Conservation (phyloP, 108 stramenopile genomes). For the Discostella stelligeroides region DNA sequence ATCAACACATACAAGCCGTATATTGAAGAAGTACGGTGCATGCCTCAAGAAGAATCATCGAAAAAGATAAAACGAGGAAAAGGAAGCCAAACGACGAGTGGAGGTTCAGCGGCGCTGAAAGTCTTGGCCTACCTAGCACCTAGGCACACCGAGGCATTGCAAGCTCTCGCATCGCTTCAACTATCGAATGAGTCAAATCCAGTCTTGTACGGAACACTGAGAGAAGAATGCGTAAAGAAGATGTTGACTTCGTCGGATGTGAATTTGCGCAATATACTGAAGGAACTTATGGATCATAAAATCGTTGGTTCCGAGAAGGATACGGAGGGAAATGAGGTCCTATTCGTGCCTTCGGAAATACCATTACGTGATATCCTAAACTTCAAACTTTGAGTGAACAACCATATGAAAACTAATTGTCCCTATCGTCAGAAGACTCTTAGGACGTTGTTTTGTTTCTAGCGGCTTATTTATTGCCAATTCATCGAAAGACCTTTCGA, state of each 20-base stretch:
- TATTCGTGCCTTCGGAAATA: constrained; percentile 19
- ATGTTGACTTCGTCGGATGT: constrained; percentile 52
- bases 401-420: neutral
- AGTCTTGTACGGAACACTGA: constrained; percentile 46
- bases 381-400: constrained; percentile 5
- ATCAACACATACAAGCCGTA: constrained; percentile 73
- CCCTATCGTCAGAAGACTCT: no score
- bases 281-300: constrained; percentile 65
- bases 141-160: constrained; percentile 65
- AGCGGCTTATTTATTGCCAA: no score
- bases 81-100: constrained; percentile 1
- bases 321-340: constrained; percentile 21
- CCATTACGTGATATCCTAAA: constrained; percentile 25
- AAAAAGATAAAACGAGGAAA: constrained; percentile 31
- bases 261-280: constrained; percentile 50
- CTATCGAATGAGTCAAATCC: constrained; percentile 17
- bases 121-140: constrained; percentile 61
- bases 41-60: constrained; percentile 12
- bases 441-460: no score
- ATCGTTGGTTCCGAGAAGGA: constrained; percentile 40
- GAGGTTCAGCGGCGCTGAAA: constrained; percentile 16
- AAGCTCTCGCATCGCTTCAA: constrained; percentile 65
- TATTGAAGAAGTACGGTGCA: constrained; percentile 56
- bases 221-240: constrained; percentile 54
- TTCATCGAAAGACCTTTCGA: no score